Evolutionary conservation across 163 green algal species (phyloP).

Genomic region (Prototheca wickerhamii): DNA sequence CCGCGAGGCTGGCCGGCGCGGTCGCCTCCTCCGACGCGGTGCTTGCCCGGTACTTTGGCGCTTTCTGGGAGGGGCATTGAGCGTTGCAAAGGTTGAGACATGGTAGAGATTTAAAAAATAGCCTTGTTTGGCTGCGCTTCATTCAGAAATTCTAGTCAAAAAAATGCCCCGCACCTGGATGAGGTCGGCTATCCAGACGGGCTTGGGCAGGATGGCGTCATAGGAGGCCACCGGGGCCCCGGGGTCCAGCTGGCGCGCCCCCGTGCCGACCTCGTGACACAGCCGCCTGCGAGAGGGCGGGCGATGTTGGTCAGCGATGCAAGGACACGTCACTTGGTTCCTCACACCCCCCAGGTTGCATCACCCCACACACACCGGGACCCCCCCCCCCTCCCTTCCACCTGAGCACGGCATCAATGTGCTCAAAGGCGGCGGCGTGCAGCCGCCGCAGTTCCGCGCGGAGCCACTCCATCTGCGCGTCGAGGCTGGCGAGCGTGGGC

Average conservation of each 20-base stretch:
- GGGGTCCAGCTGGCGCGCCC: not conserved
- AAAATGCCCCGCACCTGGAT: not conserved
- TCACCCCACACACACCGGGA: not conserved
- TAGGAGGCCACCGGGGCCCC: not conserved
- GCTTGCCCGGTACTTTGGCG: too few species aligned
- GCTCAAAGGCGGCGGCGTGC: not conserved
- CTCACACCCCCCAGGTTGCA: not conserved
- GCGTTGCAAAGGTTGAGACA: too few species aligned
- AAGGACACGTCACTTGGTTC: too few species aligned
- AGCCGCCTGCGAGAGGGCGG: not conserved
- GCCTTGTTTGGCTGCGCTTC: too few species aligned
- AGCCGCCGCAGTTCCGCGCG: conserved; percentile 11
- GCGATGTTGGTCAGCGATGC: too few species aligned
- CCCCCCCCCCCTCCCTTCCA: not conserved
- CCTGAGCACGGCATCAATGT: not conserved
- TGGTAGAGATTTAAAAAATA: too few species aligned
- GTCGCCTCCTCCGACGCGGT: not conserved
- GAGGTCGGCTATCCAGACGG: not conserved
- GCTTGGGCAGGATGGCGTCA: not conserved
- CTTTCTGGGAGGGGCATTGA: too few species aligned
- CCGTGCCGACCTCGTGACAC: not conserved
- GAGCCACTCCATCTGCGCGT: conserved; percentile 1
- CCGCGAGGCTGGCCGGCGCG: not conserved
- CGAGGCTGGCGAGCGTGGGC: conserved; percentile 1
- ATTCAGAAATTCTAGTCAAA: too few species aligned